Conservation (phyloP, 495 filamentous ascomycete species). For the Podospora sp. region DNA sequence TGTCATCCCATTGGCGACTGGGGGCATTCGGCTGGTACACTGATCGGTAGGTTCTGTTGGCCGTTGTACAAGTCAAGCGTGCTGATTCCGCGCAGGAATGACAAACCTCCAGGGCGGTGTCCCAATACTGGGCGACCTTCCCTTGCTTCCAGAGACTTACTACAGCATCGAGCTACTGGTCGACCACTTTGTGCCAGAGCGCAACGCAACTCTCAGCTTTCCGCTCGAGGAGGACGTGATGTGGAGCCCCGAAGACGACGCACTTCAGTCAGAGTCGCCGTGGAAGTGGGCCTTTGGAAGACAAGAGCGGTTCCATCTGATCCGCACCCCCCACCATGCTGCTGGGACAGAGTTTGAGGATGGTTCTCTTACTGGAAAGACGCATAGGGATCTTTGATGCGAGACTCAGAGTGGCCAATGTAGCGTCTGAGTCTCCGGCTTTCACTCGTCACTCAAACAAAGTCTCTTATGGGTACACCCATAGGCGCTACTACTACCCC, state of each 20-base stretch:
- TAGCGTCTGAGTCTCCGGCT: no score
- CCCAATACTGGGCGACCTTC: slow-evolving; percentile 46
- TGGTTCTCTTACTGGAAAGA: neutral
- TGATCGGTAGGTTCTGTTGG: slow-evolving; percentile 41
- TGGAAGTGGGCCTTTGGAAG: slow-evolving; percentile 52
- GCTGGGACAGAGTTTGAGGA: neutral
- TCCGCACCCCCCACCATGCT: slow-evolving; percentile 22
- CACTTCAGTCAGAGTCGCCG: slow-evolving; percentile 7
- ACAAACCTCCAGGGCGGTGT: slow-evolving; percentile 49
- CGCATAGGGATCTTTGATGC: neutral
- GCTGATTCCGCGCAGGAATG: slow-evolving; percentile 40
- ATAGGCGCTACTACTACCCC: no score
- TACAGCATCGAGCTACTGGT: slow-evolving; percentile 53
- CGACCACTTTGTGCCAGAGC: slow-evolving; percentile 48
- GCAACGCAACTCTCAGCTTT: slow-evolving; percentile 43
- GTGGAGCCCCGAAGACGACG: slow-evolving; percentile 30
- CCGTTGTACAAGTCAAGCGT: neutral
- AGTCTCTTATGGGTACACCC: no score
- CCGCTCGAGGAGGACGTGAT: slow-evolving; percentile 52
- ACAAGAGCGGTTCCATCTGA: slow-evolving; percentile 47
- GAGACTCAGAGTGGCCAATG: no score
- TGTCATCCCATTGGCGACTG: slow-evolving; percentile 54
- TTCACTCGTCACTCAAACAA: no score
- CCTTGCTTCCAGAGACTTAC: slow-evolving; percentile 44
- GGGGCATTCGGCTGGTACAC: slow-evolving; percentile 50